A percentile compares a stretch with the other conserved stretches of the same genome.
phyloP scores from a whole-genome alignment of 768 basidiomycete species.

The Leucocoprinus leucothites region DNA sequence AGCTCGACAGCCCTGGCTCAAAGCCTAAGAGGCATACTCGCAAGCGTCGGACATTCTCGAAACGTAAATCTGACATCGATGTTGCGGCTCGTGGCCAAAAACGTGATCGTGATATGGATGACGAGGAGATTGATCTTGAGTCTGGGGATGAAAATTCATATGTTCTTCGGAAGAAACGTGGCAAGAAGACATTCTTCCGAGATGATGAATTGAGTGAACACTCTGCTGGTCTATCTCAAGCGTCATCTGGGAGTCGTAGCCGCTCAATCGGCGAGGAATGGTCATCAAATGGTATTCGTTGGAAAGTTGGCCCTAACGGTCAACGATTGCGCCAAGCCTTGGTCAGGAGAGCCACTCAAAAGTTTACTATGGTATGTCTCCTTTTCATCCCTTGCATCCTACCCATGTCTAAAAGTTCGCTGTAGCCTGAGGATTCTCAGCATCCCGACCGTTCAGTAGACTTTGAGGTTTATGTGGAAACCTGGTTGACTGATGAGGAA shows the following conservation, averaged over 20 bases:
- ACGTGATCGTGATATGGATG: conserved; percentile 57
- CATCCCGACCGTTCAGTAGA: conserved; percentile 72
- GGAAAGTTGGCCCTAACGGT: conserved; percentile 70
- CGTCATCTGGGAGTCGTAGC: conserved; percentile 51
- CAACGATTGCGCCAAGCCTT: conserved; percentile 66
- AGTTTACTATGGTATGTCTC: conserved; percentile 64
- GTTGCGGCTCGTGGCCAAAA: conserved; percentile 53
- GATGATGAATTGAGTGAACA: conserved; percentile 39
- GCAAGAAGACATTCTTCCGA: conserved; percentile 36
- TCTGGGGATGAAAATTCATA: conserved; percentile 28
- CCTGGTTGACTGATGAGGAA: conserved; percentile 76
- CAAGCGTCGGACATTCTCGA: conserved; percentile 55
- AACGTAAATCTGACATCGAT: conserved; percentile 46
- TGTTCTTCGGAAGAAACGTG: conserved; percentile 49
- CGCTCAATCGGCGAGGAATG: conserved; percentile 73
- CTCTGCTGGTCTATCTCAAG: conserved; percentile 45
- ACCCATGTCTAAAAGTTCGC: too few relatives aligned
- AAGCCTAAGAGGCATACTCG: conserved; percentile 45
- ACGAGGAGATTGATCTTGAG: conserved; percentile 40
- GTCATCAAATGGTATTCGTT: conserved; percentile 66
- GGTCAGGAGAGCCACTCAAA: conserved; percentile 67
- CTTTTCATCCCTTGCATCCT: too few relatives aligned
- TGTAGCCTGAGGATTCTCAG: conserved; percentile 71
- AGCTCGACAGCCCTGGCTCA: conserved; percentile 36
- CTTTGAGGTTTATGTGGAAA: conserved; percentile 72